A percentile compares a stretch with the other conserved stretches of the same genome.
These are phyloP conservation scores for Paecilomyces dactylethromorphus DNA, from an alignment of 2,329 filamentous ascomycete species.

Conservation along the genomic window DNA sequence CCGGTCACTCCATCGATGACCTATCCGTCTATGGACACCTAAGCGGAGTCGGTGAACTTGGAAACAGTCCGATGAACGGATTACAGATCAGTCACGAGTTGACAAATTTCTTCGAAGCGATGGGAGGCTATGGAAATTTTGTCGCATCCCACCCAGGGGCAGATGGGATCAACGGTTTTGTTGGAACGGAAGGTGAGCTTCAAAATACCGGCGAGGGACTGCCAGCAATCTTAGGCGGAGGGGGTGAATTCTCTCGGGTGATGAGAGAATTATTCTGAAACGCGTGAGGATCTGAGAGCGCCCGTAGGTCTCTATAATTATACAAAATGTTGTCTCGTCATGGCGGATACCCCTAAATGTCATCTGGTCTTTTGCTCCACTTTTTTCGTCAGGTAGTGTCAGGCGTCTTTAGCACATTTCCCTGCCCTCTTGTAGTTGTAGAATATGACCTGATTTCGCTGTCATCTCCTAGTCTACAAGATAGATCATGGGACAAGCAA, in stretches of 20 bases:
- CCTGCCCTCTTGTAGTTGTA: not conserved
- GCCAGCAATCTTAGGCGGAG: constrained; percentile 44
- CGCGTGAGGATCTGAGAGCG: not conserved
- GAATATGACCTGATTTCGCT: not conserved
- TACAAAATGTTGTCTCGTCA: not conserved
- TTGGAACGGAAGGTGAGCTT: constrained; percentile 29
- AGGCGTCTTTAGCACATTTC: not conserved
- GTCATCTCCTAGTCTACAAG: not conserved
- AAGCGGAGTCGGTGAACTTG: constrained; percentile 34
- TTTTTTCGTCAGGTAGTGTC: not conserved
- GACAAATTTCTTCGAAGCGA: constrained; percentile 58
- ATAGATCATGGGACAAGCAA: no score
- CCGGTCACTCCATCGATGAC: constrained; percentile 56
- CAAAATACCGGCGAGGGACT: constrained; percentile 38
- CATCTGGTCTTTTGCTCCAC: not conserved
- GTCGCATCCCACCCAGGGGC: constrained; percentile 24
- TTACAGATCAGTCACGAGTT: constrained; percentile 56
- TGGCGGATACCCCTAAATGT: not conserved
- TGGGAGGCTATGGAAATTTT: constrained; percentile 46
- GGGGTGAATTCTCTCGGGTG: constrained; percentile 55
- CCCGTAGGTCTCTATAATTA: not conserved
- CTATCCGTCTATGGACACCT: constrained; percentile 42
- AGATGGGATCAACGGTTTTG: constrained; percentile 33
- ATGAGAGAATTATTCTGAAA: constrained; percentile 53
- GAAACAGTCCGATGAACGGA: constrained; percentile 51